Evolutionary conservation across 306 rosid genomes (phyloP).

Genomic region (Hippophae rhamnoides): DNA sequence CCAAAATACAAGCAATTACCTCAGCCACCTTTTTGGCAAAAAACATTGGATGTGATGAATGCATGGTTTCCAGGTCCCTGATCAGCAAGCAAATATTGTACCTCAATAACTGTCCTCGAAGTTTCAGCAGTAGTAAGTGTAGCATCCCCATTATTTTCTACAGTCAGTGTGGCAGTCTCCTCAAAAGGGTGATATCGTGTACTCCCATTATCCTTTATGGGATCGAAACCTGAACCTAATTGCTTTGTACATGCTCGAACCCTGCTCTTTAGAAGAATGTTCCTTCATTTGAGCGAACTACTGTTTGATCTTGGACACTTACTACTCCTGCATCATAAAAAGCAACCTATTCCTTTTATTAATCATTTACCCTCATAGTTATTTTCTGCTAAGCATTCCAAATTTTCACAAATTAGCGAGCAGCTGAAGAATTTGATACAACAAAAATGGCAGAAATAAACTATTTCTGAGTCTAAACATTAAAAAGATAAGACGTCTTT

Average conservation of each 20-base stretch:
- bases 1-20: slow-evolving; percentile 37
- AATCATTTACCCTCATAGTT: background rate
- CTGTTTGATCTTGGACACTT: slow-evolving; percentile 26
- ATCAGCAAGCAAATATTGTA: slow-evolving; percentile 23
- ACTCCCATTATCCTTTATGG: slow-evolving; percentile 50
- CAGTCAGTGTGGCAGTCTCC: slow-evolving; percentile 42
- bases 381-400: background rate
- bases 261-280: slow-evolving; percentile 37
- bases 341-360: slow-evolving; percentile 9
- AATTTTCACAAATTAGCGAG: background rate
- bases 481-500: too few relatives aligned
- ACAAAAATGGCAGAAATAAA: too few relatives aligned
- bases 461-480: too few relatives aligned
- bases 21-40: slow-evolving; percentile 82
- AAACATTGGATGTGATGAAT: slow-evolving; percentile 80
- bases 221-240: slow-evolving; percentile 64
- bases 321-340: slow-evolving; percentile 36
- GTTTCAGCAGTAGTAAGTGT: slow-evolving; percentile 70
- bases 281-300: slow-evolving; percentile 35
- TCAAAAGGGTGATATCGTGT: slow-evolving; percentile 86
- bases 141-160: slow-evolving; percentile 46
- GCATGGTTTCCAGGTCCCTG: slow-evolving; percentile 46
- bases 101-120: slow-evolving; percentile 86
- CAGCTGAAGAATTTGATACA: too few relatives aligned
- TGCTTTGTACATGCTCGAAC: slow-evolving; percentile 53